phyloP scores from a whole-genome alignment of 2,329 filamentous ascomycete genomes.

The Tolypocladium amazonense region DNA sequence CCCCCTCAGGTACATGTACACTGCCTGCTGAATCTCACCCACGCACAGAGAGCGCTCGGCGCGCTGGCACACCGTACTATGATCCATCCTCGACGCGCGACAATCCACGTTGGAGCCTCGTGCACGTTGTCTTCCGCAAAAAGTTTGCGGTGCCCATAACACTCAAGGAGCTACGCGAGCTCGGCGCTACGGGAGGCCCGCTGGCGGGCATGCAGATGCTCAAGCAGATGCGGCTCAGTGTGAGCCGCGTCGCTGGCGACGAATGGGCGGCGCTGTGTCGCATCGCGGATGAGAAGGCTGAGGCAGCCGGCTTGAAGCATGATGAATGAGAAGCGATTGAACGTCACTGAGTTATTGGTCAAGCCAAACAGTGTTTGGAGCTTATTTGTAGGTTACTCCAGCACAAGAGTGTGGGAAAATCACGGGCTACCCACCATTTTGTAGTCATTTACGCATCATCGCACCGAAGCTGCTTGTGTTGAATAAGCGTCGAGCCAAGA shows the following conservation, averaged over 20 bases:
- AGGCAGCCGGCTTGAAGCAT: slow-evolving; percentile 26
- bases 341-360: background rate
- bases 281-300: slow-evolving; percentile 35
- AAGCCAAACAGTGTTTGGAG: too few species aligned
- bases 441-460: too few species aligned
- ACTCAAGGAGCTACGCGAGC: slow-evolving; percentile 59
- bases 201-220: slow-evolving; percentile 74
- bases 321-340: slow-evolving; percentile 8
- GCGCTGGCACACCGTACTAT: slow-evolving; percentile 55
- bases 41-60: slow-evolving; percentile 18
- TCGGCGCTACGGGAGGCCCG: slow-evolving; percentile 42
- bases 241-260: slow-evolving; percentile 51
- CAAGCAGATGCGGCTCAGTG: slow-evolving; percentile 72
- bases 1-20: background rate
- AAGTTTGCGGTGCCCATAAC: slow-evolving; percentile 67
- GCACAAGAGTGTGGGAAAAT: too few species aligned
- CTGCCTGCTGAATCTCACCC: background rate
- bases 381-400: background rate
- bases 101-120: slow-evolving; percentile 64
- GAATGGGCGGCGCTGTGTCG: slow-evolving; percentile 57
- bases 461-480: too few species aligned
- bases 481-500: too few species aligned
- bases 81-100: slow-evolving; percentile 58
- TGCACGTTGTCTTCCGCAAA: slow-evolving; percentile 76
- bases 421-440: too few species aligned